phyloP scores from a whole-genome alignment of 2,329 filamentous ascomycete genomes.

The Arthrobotrys sinensis region DNA sequence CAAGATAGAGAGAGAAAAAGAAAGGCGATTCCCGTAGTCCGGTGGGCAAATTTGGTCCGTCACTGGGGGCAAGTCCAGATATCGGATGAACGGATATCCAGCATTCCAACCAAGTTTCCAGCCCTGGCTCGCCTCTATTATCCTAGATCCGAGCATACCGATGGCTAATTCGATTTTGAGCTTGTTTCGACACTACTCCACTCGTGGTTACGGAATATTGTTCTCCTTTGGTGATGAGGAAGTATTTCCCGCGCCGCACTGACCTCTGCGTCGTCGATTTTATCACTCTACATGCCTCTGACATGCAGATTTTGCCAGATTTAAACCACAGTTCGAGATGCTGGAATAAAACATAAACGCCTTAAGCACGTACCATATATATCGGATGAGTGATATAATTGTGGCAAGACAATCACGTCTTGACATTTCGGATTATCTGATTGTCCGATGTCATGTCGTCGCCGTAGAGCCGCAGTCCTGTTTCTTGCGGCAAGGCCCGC shows the following conservation, averaged over 20 bases:
- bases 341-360: not conserved
- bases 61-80: slow-evolving; percentile 7
- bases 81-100: slow-evolving; percentile 57
- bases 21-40: slow-evolving; percentile 43
- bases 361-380: slow-evolving; percentile 29
- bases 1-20: slow-evolving; percentile 3
- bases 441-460: slow-evolving; percentile 24
- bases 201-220: not conserved
- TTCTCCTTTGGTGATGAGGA: slow-evolving; percentile 15
- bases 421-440: slow-evolving; percentile 31
- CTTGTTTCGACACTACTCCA: slow-evolving; percentile 23
- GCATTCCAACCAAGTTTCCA: slow-evolving; percentile 26
- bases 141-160: slow-evolving; percentile 28
- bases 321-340: slow-evolving; percentile 29
- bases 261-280: slow-evolving; percentile 27
- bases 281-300: not conserved
- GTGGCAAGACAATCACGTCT: slow-evolving; percentile 28
- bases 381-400: slow-evolving; percentile 7
- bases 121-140: slow-evolving; percentile 28
- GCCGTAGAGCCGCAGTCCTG: slow-evolving; percentile 17
- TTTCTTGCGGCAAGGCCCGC: slow-evolving; percentile 20
- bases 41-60: slow-evolving; percentile 37
- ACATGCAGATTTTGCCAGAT: slow-evolving; percentile 24
- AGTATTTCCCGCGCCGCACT: slow-evolving; percentile 26
- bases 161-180: slow-evolving; percentile 23